These are phyloP conservation scores for Alectoria sarmentosa DNA, from an alignment of 495 filamentous ascomycete species.

Conservation along the genomic window DNA sequence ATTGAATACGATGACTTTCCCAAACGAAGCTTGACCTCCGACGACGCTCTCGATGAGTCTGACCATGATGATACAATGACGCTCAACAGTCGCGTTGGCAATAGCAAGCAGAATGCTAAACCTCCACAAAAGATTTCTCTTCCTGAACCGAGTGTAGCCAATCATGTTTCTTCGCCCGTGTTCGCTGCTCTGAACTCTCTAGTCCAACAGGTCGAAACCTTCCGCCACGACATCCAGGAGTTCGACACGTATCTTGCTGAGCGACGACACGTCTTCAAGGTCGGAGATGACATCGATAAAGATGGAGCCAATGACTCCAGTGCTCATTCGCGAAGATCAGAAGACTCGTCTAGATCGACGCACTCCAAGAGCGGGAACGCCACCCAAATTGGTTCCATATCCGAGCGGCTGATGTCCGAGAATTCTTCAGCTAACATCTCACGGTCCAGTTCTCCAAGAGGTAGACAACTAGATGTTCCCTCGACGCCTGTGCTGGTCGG, in stretches of 20 bases:
- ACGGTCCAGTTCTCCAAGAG: slow-evolving; percentile 25
- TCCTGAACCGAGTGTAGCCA: background rate
- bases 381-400: slow-evolving; percentile 23
- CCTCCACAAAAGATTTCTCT: background rate
- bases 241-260: slow-evolving; percentile 72
- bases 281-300: slow-evolving; percentile 37
- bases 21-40: background rate
- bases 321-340: slow-evolving; percentile 14
- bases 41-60: slow-evolving; percentile 1
- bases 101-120: background rate
- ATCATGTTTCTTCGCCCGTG: slow-evolving; percentile 28
- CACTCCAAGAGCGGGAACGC: slow-evolving; percentile 2
- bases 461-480: slow-evolving; percentile 17
- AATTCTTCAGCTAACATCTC: slow-evolving; percentile 19
- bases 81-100: background rate
- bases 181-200: slow-evolving; percentile 42
- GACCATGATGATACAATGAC: slow-evolving; percentile 15
- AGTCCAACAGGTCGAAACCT: slow-evolving; percentile 55
- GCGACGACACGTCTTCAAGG: slow-evolving; percentile 59
- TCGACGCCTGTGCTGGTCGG: slow-evolving; percentile 17
- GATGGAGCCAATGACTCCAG: slow-evolving; percentile 17
- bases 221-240: slow-evolving; percentile 61
- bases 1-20: slow-evolving; percentile 43
- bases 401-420: slow-evolving; percentile 22
- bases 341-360: slow-evolving; percentile 13